phyloP scores from a whole-genome alignment of 2,329 filamentous ascomycete genomes.

The Ophiostoma pallidulum region DNA sequence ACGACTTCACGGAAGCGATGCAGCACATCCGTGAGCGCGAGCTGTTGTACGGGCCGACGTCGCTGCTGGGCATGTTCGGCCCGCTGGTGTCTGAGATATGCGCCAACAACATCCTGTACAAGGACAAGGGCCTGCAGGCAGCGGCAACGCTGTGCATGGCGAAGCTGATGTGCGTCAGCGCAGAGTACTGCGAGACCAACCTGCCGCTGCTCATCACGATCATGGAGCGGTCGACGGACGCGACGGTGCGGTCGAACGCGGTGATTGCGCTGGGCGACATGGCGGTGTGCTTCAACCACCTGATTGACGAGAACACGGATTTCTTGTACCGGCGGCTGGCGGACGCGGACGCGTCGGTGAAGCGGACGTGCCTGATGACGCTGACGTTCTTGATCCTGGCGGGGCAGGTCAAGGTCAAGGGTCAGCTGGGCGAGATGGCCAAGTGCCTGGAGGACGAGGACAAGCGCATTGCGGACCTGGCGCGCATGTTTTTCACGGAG shows the following conservation, averaged over 20 bases:
- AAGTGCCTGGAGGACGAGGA: conserved; percentile 98
- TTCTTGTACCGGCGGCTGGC: conserved; percentile 92
- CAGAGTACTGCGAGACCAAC: conserved; percentile 91
- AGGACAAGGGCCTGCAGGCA: conserved; percentile 81
- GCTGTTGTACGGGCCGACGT: conserved; percentile 71
- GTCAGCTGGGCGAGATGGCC: conserved; percentile 96
- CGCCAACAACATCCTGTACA: conserved; percentile 86
- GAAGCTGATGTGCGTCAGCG: conserved; percentile 97
- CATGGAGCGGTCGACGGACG: conserved; percentile 86
- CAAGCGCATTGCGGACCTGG: conserved; percentile 84
- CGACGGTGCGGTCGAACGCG: conserved; percentile 88
- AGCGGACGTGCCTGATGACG: conserved; percentile 97
- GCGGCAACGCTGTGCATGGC: conserved; percentile 90
- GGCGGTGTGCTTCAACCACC: conserved; percentile 98
- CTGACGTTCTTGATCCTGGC: conserved; percentile 94
- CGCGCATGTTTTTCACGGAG: conserved; percentile 97
- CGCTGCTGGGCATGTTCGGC: conserved; percentile 82
- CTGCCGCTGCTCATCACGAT: conserved; percentile 93
- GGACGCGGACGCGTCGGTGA: conserved; percentile 80
- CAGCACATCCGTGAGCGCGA: conserved; percentile 76
- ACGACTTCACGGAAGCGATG: conserved; percentile 85
- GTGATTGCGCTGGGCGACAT: conserved; percentile 97
- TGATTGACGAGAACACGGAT: conserved; percentile 98
- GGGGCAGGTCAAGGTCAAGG: conserved; percentile 98
- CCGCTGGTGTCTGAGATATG: conserved; percentile 90